These are phyloP conservation scores for Passiflora organensis DNA, from an alignment of 345 rosid genomes.

Conservation along the genomic window DNA sequence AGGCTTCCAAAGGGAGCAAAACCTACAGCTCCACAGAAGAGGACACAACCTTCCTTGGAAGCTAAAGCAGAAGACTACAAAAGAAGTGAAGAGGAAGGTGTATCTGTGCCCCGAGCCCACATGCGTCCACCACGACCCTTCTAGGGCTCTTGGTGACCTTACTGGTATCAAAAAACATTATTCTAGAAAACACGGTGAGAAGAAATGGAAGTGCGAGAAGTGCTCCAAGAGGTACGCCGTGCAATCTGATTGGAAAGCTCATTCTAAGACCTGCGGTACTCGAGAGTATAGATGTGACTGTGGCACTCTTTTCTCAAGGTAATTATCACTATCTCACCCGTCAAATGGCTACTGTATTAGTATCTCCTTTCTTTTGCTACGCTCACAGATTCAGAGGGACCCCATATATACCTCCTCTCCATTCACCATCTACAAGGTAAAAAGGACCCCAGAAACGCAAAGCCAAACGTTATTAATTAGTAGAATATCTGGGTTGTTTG, in stretches of 20 bases:
- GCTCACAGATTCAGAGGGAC: too few relatives aligned
- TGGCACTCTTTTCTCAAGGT: slow-evolving; percentile 84
- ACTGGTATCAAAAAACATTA: slow-evolving; percentile 82
- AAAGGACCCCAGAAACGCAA: too few relatives aligned
- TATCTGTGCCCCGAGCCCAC: slow-evolving; percentile 84
- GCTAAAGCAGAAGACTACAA: slow-evolving; percentile 65
- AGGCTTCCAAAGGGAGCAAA: slow-evolving; percentile 83
- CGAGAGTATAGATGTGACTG: slow-evolving; percentile 75
- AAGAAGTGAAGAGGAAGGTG: slow-evolving; percentile 74
- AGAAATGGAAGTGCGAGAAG: slow-evolving; percentile 84
- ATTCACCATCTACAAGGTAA: too few relatives aligned
- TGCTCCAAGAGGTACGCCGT: slow-evolving; percentile 75
- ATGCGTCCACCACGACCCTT: slow-evolving; percentile 82
- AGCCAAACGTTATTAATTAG: too few relatives aligned
- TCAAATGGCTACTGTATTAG: too few relatives aligned
- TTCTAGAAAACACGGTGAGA: slow-evolving; percentile 75
- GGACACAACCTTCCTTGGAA: slow-evolving; percentile 89
- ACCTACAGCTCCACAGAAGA: slow-evolving; percentile 81
- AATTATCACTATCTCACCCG: too few relatives aligned
- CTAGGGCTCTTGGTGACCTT: slow-evolving; percentile 77
- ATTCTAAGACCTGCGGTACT: slow-evolving; percentile 77
- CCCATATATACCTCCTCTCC: too few relatives aligned
- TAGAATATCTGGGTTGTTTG: too few relatives aligned
- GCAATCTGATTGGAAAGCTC: slow-evolving; percentile 88
- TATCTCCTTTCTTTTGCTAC: too few relatives aligned